Percentiles rank a stretch among this genome's conserved stretches.
Conservation (phyloP, 495 filamentous ascomycete species). For the Lepraria neglecta region DNA sequence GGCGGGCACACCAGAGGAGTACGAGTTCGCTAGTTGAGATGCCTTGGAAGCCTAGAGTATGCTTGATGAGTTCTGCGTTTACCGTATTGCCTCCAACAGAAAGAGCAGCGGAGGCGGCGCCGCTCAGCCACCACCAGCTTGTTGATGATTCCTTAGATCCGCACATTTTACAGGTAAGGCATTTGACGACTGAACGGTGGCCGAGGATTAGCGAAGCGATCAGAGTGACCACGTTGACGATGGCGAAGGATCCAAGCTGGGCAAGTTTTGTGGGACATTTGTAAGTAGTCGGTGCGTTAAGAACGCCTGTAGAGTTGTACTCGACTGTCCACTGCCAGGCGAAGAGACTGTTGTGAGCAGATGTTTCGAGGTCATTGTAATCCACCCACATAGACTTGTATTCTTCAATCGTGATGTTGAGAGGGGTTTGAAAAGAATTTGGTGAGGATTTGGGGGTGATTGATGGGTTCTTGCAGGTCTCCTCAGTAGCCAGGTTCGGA, state of each 20-base stretch:
- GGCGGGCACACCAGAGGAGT: constrained; percentile 8
- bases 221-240: background rate
- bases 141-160: constrained; percentile 2
- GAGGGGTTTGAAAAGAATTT: background rate
- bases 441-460: background rate
- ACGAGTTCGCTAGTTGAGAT: background rate
- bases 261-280: background rate
- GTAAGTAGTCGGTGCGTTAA: background rate
- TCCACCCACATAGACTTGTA: constrained; percentile 1
- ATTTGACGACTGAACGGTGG: constrained; percentile 2
- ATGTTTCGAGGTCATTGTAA: background rate
- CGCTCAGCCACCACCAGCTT: constrained; percentile 8
- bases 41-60: background rate
- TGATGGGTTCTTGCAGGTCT: constrained; percentile 4
- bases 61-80: background rate
- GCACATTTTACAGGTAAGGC: background rate
- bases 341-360: background rate
- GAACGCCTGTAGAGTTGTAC: constrained; percentile 9
- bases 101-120: background rate
- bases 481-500: background rate
- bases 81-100: constrained; percentile 6
- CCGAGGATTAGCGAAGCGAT: constrained; percentile 3
- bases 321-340: constrained; percentile 8
- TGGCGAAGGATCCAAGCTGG: constrained; percentile 6
- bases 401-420: background rate